Percentiles rank a stretch among this genome's conserved stretches.
Evolutionary conservation across 2,329 filamentous ascomycete genomes (phyloP).

Genomic region (Fulvia fulva): DNA sequence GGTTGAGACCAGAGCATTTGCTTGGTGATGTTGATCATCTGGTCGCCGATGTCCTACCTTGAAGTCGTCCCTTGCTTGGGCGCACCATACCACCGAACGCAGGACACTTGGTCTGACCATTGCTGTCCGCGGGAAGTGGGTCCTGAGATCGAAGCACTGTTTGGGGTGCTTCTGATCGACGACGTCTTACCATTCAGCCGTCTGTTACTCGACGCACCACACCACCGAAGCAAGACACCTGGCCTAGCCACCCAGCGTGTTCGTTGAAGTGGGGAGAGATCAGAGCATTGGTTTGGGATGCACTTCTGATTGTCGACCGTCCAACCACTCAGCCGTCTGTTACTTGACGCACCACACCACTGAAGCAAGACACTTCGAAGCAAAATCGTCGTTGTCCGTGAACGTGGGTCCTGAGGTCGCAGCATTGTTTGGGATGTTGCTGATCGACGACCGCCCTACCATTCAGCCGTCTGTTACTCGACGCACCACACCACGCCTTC

Average conservation of each 20-base stretch:
- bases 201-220: background rate
- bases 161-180: background rate
- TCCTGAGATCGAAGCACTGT: background rate
- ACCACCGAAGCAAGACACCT: background rate
- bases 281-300: background rate
- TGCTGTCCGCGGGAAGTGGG: too few species aligned
- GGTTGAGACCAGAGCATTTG: background rate
- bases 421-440: background rate
- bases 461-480: background rate
- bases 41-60: background rate
- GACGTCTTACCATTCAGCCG: background rate
- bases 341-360: background rate
- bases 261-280: background rate
- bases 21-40: background rate
- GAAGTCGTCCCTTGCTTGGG: background rate
- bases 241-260: too few species aligned
- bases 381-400: background rate
- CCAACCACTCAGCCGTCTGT: background rate
- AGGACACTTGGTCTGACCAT: too few species aligned
- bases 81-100: background rate
- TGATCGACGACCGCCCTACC: background rate
- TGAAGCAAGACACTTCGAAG: background rate
- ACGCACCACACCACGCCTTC: background rate
- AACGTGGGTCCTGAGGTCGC: background rate
- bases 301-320: background rate